phyloP scores from a whole-genome alignment of 2,329 filamentous ascomycete genomes.

The Microcyclospora tardicrescens region DNA sequence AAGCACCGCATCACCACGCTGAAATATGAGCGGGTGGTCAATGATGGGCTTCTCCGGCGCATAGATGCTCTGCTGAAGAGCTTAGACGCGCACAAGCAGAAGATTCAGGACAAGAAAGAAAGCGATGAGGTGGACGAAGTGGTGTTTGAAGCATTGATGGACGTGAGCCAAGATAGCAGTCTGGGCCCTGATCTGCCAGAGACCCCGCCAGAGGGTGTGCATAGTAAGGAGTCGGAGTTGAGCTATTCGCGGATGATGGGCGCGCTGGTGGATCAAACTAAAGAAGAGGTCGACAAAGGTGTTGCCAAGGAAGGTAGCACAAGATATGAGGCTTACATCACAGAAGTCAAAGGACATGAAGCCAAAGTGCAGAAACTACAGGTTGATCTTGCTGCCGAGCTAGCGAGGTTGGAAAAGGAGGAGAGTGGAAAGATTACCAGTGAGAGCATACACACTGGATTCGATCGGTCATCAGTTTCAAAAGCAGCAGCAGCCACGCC shows the following conservation, averaged over 20 bases:
- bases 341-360: slow-evolving; percentile 64
- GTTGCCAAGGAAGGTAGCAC: slow-evolving; percentile 43
- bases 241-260: slow-evolving; percentile 97
- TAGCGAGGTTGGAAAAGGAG: slow-evolving; percentile 71
- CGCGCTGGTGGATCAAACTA: slow-evolving; percentile 87
- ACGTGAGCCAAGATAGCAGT: slow-evolving; percentile 49
- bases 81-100: slow-evolving; percentile 57
- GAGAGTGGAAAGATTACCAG: slow-evolving; percentile 88
- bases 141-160: slow-evolving; percentile 80
- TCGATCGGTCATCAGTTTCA: slow-evolving; percentile 71
- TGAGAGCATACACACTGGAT: slow-evolving; percentile 75
- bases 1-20: slow-evolving; percentile 80
- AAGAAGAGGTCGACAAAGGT: slow-evolving; percentile 62
- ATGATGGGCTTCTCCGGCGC: slow-evolving; percentile 75
- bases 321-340: slow-evolving; percentile 62
- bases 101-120: slow-evolving; percentile 43
- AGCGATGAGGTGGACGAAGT: slow-evolving; percentile 59
- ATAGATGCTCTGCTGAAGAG: slow-evolving; percentile 67
- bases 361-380: slow-evolving; percentile 68
- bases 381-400: slow-evolving; percentile 57
- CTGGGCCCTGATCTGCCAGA: slow-evolving; percentile 63
- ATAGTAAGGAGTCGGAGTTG: slow-evolving; percentile 54
- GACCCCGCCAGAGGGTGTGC: slow-evolving; percentile 66
- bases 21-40: slow-evolving; percentile 86
- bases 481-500: slow-evolving; percentile 31